These are phyloP conservation scores for Tuctoria greenei DNA, from an alignment of 176 grass and related monocot species.

Conservation along the genomic window DNA sequence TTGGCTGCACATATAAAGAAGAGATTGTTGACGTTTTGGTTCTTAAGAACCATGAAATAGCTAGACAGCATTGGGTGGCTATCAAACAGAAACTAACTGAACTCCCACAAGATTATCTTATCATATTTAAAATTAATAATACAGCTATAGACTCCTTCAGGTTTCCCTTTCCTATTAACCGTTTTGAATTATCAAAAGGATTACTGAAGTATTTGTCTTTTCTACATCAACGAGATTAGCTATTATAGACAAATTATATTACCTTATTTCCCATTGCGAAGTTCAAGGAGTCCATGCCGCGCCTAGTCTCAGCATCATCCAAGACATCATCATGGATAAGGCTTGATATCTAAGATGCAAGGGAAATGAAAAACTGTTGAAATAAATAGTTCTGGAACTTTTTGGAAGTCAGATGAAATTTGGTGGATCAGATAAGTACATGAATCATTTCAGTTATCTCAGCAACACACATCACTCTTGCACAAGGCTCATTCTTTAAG, in stretches of 20 bases:
- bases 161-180: background rate
- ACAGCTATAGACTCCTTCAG: background rate
- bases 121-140: slow-evolving; percentile 8
- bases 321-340: slow-evolving; percentile 93
- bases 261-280: slow-evolving; percentile 78
- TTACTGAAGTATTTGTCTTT: background rate
- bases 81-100: background rate
- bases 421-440: slow-evolving; percentile 22
- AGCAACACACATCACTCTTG: slow-evolving; percentile 45
- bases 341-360: slow-evolving; percentile 61
- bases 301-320: slow-evolving; percentile 77
- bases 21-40: background rate
- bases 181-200: slow-evolving; percentile 1
- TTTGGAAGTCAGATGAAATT: slow-evolving; percentile 12
- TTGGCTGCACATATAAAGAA: background rate
- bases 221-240: background rate
- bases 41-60: slow-evolving; percentile 6
- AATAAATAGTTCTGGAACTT: background rate
- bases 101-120: background rate
- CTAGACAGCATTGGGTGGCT: background rate
- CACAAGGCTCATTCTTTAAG: slow-evolving; percentile 30
- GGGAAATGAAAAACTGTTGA: background rate
- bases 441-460: slow-evolving; percentile 84
- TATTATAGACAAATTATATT: background rate
- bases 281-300: slow-evolving; percentile 77